Conservation (phyloP, 805 yeast species). For the Candida stauntonica region DNA sequence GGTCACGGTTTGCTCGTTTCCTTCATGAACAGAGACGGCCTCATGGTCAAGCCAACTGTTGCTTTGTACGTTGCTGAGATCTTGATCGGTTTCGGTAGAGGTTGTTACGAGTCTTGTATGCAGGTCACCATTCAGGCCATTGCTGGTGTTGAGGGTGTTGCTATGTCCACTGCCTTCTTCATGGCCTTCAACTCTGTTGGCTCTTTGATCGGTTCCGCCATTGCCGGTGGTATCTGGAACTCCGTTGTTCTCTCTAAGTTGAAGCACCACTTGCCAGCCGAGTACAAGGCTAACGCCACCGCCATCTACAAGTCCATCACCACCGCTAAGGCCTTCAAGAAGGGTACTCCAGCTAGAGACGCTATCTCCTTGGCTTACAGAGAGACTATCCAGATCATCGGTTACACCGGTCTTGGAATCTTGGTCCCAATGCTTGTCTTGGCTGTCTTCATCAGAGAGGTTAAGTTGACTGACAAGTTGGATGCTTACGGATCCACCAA, state of each 20-base stretch:
- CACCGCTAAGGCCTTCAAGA: conserved; percentile 23
- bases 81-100: conserved; percentile 29
- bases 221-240: conserved; percentile 31
- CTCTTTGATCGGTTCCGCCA: conserved; percentile 28
- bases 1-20: conserved; percentile 28
- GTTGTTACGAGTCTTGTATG: conserved; percentile 23
- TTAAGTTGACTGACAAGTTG: conserved; percentile 22
- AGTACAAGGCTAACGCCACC: conserved; percentile 17
- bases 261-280: conserved; percentile 23
- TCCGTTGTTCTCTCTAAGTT: conserved; percentile 19
- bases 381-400: conserved; percentile 30
- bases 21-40: conserved; percentile 23
- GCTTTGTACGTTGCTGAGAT: conserved; percentile 21
- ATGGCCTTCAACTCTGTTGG: conserved; percentile 27
- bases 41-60: conserved; percentile 11
- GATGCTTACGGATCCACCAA: conserved; percentile 22
- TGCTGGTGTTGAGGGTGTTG: conserved; percentile 27
- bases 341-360: conserved; percentile 25
- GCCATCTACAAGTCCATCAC: conserved; percentile 26
- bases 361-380: conserved; percentile 31
- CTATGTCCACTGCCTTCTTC: conserved; percentile 31
- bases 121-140: conserved; percentile 29
- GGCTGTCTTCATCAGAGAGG: conserved; percentile 28
- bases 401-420: conserved; percentile 28
- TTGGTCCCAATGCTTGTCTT: conserved; percentile 26